Evolutionary conservation across 2,329 filamentous ascomycete genomes (phyloP).

Genomic region (Pseudogymnoascus sp.): DNA sequence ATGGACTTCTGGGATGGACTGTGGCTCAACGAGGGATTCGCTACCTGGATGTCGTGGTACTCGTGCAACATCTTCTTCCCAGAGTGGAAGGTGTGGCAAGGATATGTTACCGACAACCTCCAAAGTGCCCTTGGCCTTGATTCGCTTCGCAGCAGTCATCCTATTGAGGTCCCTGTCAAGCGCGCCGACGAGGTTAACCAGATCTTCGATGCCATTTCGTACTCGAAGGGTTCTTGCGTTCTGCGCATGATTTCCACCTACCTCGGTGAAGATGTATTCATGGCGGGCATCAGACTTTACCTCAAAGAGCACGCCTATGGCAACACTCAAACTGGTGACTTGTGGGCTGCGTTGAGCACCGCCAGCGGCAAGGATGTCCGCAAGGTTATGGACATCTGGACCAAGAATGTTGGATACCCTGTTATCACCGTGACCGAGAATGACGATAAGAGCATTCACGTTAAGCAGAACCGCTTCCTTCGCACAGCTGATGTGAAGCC

Average conservation of each 20-base stretch:
- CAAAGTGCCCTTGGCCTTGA: constrained; percentile 83
- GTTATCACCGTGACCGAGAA: constrained; percentile 82
- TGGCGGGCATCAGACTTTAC: constrained; percentile 84
- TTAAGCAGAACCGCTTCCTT: constrained; percentile 94
- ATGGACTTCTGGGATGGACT: constrained; percentile 99
- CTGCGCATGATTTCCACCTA: constrained; percentile 96
- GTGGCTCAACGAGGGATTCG: constrained; percentile 92
- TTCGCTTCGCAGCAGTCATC: constrained; percentile 87
- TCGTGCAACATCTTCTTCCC: constrained; percentile 92
- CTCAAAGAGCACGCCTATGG: constrained; percentile 95
- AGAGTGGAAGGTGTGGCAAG: constrained; percentile 97
- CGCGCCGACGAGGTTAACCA: constrained; percentile 94
- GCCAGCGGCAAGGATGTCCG: constrained; percentile 88
- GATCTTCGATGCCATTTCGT: constrained; percentile 96
- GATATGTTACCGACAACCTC: constrained; percentile 87
- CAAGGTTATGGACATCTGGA: constrained; percentile 92
- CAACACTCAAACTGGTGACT: constrained; percentile 83
- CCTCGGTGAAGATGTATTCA: constrained; percentile 83
- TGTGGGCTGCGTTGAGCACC: constrained; percentile 81
- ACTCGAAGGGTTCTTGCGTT: constrained; percentile 93
- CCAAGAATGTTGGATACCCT: constrained; percentile 90
- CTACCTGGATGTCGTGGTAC: constrained; percentile 91
- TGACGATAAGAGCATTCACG: constrained; percentile 62
- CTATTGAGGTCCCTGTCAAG: constrained; percentile 94
- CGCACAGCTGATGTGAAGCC: constrained; percentile 88